Percentiles rank a stretch among this genome's conserved stretches.
These are phyloP conservation scores for Ophiostoma sp. DNA, from an alignment of 2,329 filamentous ascomycete genomes.

Conservation along the genomic window DNA sequence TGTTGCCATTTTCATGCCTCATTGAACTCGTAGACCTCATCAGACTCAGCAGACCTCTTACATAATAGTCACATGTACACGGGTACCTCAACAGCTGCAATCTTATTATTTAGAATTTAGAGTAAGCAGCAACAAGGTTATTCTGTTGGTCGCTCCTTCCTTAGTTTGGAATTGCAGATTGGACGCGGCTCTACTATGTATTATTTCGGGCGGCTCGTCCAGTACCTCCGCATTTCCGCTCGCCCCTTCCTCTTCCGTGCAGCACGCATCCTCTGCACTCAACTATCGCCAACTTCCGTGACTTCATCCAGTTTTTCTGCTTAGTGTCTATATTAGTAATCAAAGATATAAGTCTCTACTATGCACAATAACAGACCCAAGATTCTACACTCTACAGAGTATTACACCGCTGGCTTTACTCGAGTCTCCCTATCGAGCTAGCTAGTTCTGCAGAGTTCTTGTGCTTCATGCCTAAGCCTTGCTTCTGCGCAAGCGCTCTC, in stretches of 20 bases:
- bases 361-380: neutral
- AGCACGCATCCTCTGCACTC: neutral
- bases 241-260: neutral
- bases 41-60: neutral
- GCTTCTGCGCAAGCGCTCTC: neutral
- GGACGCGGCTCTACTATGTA: neutral
- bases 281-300: neutral
- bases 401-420: neutral
- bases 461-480: neutral
- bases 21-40: neutral
- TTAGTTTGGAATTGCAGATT: neutral
- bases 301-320: neutral
- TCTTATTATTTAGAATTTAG: neutral
- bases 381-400: neutral
- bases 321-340: neutral
- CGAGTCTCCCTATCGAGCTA: neutral
- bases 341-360: too few relatives aligned
- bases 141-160: slow-evolving; percentile 4
- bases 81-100: neutral
- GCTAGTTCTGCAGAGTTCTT: neutral
- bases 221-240: neutral
- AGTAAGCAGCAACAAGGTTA: neutral
- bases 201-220: neutral
- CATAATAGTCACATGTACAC: neutral
- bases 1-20: neutral